Percentiles rank a stretch among this genome's conserved stretches.
Conservation (phyloP, 2,329 filamentous ascomycete species). For the Colletotrichum sp. region DNA sequence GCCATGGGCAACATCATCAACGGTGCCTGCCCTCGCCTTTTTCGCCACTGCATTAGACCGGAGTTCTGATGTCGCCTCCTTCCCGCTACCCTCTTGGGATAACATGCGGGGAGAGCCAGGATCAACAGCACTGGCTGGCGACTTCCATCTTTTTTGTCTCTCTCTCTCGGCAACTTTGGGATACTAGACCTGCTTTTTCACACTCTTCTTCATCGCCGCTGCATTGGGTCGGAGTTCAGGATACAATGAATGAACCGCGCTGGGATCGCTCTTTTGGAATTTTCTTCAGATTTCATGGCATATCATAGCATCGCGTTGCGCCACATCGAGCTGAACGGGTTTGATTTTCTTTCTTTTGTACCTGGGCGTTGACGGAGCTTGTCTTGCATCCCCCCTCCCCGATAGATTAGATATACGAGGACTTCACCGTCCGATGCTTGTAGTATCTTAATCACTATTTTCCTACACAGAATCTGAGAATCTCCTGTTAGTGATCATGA, state of each 20-base stretch:
- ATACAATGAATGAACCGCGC: neutral
- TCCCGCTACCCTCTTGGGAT: neutral
- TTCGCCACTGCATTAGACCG: slow-evolving; percentile 13
- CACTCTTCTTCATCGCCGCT: neutral
- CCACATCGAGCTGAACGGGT: neutral
- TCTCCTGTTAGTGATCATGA: neutral
- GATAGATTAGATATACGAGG: slow-evolving; percentile 11
- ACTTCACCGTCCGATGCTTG: neutral
- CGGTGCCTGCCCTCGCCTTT: neutral
- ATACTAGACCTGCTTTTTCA: neutral
- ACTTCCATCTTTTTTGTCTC: neutral
- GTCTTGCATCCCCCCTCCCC: neutral
- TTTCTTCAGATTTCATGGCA: neutral
- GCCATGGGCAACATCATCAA: neutral
- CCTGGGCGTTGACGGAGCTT: neutral
- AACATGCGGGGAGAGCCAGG: neutral
- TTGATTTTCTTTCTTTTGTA: neutral
- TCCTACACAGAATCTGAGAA: slow-evolving; percentile 59
- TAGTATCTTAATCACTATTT: slow-evolving; percentile 41
- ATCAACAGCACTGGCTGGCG: slow-evolving; percentile 4
- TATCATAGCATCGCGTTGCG: neutral
- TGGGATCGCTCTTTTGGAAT: neutral
- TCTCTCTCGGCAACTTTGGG: neutral
- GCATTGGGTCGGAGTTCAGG: slow-evolving; percentile 16
- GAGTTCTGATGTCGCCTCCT: neutral